These are phyloP conservation scores for Phytophthora sp. DNA, from an alignment of 352 stramenopile species.

Conservation along the genomic window DNA sequence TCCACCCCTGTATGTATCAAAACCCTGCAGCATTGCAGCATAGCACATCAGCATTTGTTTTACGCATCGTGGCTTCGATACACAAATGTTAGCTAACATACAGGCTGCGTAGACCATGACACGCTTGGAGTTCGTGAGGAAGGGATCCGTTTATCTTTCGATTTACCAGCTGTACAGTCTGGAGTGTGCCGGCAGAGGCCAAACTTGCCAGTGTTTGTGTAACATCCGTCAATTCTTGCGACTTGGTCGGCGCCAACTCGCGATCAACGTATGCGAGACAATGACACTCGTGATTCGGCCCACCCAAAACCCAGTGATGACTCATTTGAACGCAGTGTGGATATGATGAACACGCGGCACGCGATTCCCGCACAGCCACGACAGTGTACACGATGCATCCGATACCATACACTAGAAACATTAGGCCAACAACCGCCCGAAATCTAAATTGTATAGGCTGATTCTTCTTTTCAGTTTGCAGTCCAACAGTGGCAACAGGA, in stretches of 20 bases:
- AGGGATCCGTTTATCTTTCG: conserved; percentile 33
- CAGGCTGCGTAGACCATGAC: conserved; percentile 34
- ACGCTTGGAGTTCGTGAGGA: conserved; percentile 25
- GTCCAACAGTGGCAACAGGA: background rate
- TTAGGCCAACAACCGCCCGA: conserved; percentile 21
- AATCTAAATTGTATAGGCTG: conserved; percentile 1
- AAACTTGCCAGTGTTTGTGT: conserved; percentile 21
- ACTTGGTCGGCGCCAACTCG: conserved; percentile 29
- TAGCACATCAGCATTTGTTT: background rate
- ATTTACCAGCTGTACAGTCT: conserved; percentile 42
- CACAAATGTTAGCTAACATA: conserved; percentile 16
- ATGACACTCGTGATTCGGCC: conserved; percentile 12
- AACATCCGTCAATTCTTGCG: conserved; percentile 23
- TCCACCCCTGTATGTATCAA: conserved; percentile 41
- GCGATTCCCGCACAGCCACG: conserved; percentile 20
- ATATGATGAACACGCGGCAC: conserved; percentile 22
- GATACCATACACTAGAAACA: conserved; percentile 38
- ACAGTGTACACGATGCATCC: conserved; percentile 28
- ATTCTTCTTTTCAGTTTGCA: background rate
- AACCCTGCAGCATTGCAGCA: conserved; percentile 25
- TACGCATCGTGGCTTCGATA: too few species aligned
- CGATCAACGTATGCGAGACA: conserved; percentile 40
- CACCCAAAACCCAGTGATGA: conserved; percentile 9
- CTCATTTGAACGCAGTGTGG: conserved; percentile 22
- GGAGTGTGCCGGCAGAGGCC: conserved; percentile 25